Conservation (phyloP, 345 rosid species). For the Pugionium cornutum region DNA sequence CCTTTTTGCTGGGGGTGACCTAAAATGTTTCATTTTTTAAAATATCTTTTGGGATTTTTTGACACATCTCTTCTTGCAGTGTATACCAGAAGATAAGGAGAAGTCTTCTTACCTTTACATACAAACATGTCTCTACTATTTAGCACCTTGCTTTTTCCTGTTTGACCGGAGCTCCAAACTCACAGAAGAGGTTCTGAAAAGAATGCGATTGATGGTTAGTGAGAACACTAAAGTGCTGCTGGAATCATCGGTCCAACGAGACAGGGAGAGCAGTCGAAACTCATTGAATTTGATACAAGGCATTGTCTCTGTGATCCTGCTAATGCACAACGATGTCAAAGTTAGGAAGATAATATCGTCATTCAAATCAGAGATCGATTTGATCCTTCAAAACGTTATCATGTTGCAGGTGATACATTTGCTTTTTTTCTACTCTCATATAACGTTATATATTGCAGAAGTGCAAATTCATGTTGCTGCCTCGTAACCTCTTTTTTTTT, state of each 20-base stretch:
- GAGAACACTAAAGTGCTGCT: slow-evolving; percentile 36
- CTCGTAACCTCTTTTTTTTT: not conserved
- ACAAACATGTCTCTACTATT: slow-evolving; percentile 43
- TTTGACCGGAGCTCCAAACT: slow-evolving; percentile 62
- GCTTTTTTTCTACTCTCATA: slow-evolving; percentile 12
- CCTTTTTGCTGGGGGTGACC: too few relatives aligned
- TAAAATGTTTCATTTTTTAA: too few relatives aligned
- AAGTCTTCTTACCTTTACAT: slow-evolving; percentile 28
- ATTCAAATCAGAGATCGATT: slow-evolving; percentile 50
- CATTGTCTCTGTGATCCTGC: slow-evolving; percentile 52
- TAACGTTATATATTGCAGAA: not conserved
- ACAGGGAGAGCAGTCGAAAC: slow-evolving; percentile 26
- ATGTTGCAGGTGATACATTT: slow-evolving; percentile 54
- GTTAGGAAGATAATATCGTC: slow-evolving; percentile 44
- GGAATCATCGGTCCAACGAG: slow-evolving; percentile 22
- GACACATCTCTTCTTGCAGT: slow-evolving; percentile 45
- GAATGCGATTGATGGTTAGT: slow-evolving; percentile 44
- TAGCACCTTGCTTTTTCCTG: slow-evolving; percentile 62
- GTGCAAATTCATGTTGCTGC: not conserved
- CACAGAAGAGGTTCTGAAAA: slow-evolving; percentile 46
- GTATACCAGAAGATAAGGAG: slow-evolving; percentile 49
- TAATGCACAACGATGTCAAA: slow-evolving; percentile 58
- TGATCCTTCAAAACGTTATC: slow-evolving; percentile 44
- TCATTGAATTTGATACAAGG: slow-evolving; percentile 44
- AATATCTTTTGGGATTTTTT: too few relatives aligned